phyloP scores from a whole-genome alignment of 768 basidiomycete genomes.

The Rhodocollybia butyracea region DNA sequence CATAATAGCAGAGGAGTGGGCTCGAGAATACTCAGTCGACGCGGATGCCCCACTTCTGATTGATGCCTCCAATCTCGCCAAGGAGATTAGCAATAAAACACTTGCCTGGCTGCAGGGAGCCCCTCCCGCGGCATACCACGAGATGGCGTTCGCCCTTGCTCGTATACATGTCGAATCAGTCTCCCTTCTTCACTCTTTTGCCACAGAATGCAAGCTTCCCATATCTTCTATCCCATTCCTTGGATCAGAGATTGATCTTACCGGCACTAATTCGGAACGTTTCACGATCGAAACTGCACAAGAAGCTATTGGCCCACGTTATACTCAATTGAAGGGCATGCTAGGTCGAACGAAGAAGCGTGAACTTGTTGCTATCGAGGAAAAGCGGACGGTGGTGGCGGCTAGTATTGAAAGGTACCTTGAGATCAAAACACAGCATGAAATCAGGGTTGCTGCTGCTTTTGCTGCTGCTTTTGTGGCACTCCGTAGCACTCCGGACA shows the following conservation, averaged over 20 bases:
- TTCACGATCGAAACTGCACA: conserved; percentile 83
- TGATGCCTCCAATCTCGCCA: conserved; percentile 55
- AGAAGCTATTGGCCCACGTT: conserved; percentile 65
- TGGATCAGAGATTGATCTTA: conserved; percentile 73
- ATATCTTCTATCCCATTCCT: conserved; percentile 75
- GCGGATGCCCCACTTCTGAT: conserved; percentile 39
- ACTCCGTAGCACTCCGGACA: conserved; percentile 81
- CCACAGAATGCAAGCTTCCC: conserved; percentile 83
- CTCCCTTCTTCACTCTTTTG: conserved; percentile 78
- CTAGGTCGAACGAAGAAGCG: conserved; percentile 78
- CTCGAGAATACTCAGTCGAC: conserved; percentile 43
- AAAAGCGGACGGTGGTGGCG: conserved; percentile 68
- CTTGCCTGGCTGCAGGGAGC: conserved; percentile 71
- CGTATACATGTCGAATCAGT: conserved; percentile 81
- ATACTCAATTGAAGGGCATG: conserved; percentile 68
- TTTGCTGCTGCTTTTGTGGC: conserved; percentile 92
- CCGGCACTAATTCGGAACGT: conserved; percentile 55
- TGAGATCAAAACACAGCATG: conserved; percentile 81
- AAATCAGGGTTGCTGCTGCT: conserved; percentile 83
- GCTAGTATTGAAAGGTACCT: conserved; percentile 75
- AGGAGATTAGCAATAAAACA: conserved; percentile 65
- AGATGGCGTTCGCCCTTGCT: conserved; percentile 79
- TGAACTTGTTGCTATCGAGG: conserved; percentile 68
- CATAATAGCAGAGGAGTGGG: conserved; percentile 91
- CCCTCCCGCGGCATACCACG: conserved; percentile 81